phyloP scores from a whole-genome alignment of 2,329 filamentous ascomycete genomes.

The Talaromyces sp. region DNA sequence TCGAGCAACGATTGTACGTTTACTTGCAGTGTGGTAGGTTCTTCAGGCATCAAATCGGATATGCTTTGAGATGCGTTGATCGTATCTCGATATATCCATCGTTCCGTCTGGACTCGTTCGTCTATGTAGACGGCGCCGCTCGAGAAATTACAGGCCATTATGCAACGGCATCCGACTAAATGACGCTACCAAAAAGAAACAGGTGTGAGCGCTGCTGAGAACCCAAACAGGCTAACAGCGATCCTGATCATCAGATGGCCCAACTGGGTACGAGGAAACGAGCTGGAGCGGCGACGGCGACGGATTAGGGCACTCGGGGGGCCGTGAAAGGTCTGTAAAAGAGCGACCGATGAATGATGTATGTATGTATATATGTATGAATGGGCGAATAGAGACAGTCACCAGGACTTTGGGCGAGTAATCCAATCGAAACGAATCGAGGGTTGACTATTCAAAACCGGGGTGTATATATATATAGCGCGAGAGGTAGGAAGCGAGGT shows the following conservation, averaged over 20 bases:
- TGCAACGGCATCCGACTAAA: constrained; percentile 12
- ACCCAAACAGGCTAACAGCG: background rate
- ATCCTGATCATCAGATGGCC: background rate
- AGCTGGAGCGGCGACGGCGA: background rate
- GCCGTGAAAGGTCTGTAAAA: background rate
- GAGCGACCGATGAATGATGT: background rate
- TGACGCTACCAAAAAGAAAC: background rate
- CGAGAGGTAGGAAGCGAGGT: background rate
- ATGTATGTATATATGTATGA: background rate
- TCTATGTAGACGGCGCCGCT: constrained; percentile 41
- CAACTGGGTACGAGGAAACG: background rate
- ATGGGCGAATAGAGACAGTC: background rate
- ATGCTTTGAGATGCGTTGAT: background rate
- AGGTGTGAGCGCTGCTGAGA: background rate
- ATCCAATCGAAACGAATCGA: background rate
- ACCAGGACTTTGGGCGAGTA: background rate
- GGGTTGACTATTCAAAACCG: background rate
- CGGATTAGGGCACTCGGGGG: background rate
- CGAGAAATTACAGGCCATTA: constrained; percentile 28
- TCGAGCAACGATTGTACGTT: constrained; percentile 49
- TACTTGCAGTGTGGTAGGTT: constrained; percentile 40
- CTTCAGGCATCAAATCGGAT: constrained; percentile 26
- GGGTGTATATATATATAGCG: background rate
- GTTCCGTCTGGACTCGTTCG: constrained; percentile 40
- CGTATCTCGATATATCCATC: constrained; percentile 35